Base-by-base conservation (phyloP, 1,139 yeast species). In the Lodderomyces theae region DNA sequence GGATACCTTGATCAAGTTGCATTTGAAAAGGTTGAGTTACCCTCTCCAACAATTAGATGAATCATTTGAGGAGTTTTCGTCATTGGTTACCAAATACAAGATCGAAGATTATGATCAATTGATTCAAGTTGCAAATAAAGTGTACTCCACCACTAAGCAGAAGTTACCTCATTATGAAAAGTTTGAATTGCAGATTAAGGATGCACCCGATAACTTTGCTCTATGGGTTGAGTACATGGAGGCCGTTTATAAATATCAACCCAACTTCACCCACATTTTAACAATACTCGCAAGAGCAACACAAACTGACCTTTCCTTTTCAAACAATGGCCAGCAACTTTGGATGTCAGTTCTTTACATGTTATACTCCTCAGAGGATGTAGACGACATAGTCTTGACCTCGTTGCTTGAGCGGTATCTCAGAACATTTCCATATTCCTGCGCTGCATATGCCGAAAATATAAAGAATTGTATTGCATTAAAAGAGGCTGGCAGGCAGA, bases 11-110 rank as follows among this genome's bases (percentile, higher is more conserved):
- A 49, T 55, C 37, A 53, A 54, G 4, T 42, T 69, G 15, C 66
- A 69, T 44, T 45, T 61, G 24, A 55, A 63, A 30, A 53, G 79
- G 22, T 56, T 79, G 3, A 46, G 58, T 8, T 51, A 57, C 30
- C 82, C 82, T 0, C 82, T 76, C 51, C 46, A 50, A 2, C 49
- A 56, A 5, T 43, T 79, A 4, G 69, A 67, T 1, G 65, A 67
- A 0, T 71, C 80, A 0, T 77, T 68, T 46, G 54, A 64, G 12
- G 63, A 61, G 7, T 66, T 62, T 37, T 78, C 83, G 0, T 41
- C 64, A 0, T 73, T 76, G 41, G 63, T 78, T 2, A 64, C 80
- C 1, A 40, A 47, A 7, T 42, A 59, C 40, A 46, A 52, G 3
- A 16, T 40, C 4, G 52, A 51, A 3, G 49, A 63, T 6, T 80